Evolutionary conservation across 2,329 filamentous ascomycete genomes (phyloP), one percentile per base, ranked within the genome.

Genomic region (Gnomoniopsis smithogilvyi): DNA sequence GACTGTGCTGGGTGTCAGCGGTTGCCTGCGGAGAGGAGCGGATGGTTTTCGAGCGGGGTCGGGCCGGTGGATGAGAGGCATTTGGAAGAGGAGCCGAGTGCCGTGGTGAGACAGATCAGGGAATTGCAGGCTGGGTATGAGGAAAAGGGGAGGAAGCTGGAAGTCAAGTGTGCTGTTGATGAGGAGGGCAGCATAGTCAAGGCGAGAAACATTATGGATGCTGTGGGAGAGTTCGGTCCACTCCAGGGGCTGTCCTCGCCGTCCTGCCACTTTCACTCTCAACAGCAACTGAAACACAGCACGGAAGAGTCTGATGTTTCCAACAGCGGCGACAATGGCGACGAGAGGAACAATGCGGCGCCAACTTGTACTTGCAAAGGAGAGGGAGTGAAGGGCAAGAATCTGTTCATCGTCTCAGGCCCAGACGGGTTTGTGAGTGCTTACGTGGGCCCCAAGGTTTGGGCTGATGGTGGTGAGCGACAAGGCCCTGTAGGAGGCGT

Each of bases 391-490:
- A 67, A 73, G 1, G 80, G 83, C 1, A 83, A 81, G 63, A 87
- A 86, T 61, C 71, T 96, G 21, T 77, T 97, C n/a, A 79, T 96
- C 58, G 84, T 98, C 1, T 96, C 92, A 0, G 95, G 95, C 0
- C 94, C 95, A 0, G 91, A 96, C 56, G 94, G 95, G 0, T 98
- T 98, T 73, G 82, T 98, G 43, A 82, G 84, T 47, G 83, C 89
- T 64, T 91, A 90, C 74, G 91, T 92, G 2, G 94, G 95, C 1
- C 78, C 86, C 11, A 96, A 96, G 74, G 74, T 84, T 3, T 96
- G 91, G 90, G 76, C 80, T 12, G 81, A 82, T 30, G 91, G 92
- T 0, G 77, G 78, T 59, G 89, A 96, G 73, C 78, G 83, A 12
- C 92, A 96, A 68, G 93, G 93, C 0, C 80, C 83, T 0, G 74